Percentiles rank a stretch among this genome's conserved stretches.
phyloP scores from a whole-genome alignment of 257 asterid species.

The Nemophila menziesii region DNA sequence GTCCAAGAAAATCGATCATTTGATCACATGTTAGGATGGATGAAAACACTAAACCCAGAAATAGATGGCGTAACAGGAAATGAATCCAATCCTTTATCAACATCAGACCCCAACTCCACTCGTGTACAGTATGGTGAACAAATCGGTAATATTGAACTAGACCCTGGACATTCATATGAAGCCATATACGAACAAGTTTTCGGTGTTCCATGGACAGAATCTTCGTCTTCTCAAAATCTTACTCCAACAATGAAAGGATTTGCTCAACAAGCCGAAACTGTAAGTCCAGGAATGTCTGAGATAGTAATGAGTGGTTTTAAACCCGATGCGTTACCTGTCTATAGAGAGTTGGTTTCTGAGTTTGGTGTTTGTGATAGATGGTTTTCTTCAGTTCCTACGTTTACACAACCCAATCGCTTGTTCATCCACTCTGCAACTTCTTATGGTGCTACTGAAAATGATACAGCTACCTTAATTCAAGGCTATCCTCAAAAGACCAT shows the following conservation, averaged over 20 bases:
- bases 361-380: slow-evolving; percentile 73
- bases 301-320: slow-evolving; percentile 55
- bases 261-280: slow-evolving; percentile 61
- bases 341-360: slow-evolving; percentile 36
- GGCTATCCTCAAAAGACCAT: slow-evolving; percentile 67
- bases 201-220: slow-evolving; percentile 32
- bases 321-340: slow-evolving; percentile 51
- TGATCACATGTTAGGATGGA: slow-evolving; percentile 71
- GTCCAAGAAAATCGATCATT: slow-evolving; percentile 76
- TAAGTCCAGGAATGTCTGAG: slow-evolving; percentile 37
- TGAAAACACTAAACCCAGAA: slow-evolving; percentile 45
- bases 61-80: slow-evolving; percentile 55
- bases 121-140: slow-evolving; percentile 14
- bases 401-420: slow-evolving; percentile 69
- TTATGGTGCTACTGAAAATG: slow-evolving; percentile 42
- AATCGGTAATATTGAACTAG: slow-evolving; percentile 33
- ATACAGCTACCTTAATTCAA: slow-evolving; percentile 34
- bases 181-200: slow-evolving; percentile 44
- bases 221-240: slow-evolving; percentile 11
- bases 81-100: slow-evolving; percentile 41
- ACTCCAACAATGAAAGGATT: slow-evolving; percentile 64
- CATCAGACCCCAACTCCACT: slow-evolving; percentile 19
- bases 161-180: slow-evolving; percentile 71
- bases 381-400: slow-evolving; percentile 47
- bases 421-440: slow-evolving; percentile 69